Base-by-base conservation (phyloP, 163 green algal species). In the Scenedesmus sp. region DNA sequence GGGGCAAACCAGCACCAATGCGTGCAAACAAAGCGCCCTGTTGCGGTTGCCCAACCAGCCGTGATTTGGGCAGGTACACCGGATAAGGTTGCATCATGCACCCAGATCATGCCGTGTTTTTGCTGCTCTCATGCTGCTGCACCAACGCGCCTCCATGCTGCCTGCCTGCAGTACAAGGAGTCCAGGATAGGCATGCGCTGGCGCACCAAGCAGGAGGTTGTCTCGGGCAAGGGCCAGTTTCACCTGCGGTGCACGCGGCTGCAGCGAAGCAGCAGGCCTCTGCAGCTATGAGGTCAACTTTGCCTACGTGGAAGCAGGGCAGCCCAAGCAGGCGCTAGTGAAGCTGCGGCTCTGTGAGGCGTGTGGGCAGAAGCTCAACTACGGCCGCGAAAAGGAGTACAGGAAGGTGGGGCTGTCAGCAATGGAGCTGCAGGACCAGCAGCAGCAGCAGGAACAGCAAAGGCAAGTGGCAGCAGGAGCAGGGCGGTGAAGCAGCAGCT, bases 211-310 rank as follows among this genome's bases (percentile, higher is more conserved):
- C 65, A 86, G 24, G 97, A 99, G 92, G 96, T 99, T 7, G 82
- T 97, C 0, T 79, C 88, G 2, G 97, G 97, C 65, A 97, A 96
- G 87, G 97, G 97, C 0, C 96, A 99, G 90, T 97, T n/a, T 98
- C 86, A 86, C 76, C 10, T 99, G 97, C 85, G 97, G 96, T 1
- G 95, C 94, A 0, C 93, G 94, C 53, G 92, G 93, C 68, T 98
- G 96, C 94, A 89, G 95, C 16, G 94, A 95, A 37, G 81, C 46
- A 9, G 90, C 84, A 0, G 94, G 93, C 0, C 93, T 99, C 51
- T 94, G 89, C 70, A 97, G 92, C 81, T 98, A 97, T 78, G 97
- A 99, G 92, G 95, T 99, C n/a, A 96, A 96, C 72, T 99, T 99
- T 91, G 87, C 76, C 0, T 99, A 99, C 90, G 44, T 83, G 65